These are phyloP conservation scores for Coemansia sp. DNA, from an alignment of 192 early-diverging fungal species.

Conservation along the genomic window DNA sequence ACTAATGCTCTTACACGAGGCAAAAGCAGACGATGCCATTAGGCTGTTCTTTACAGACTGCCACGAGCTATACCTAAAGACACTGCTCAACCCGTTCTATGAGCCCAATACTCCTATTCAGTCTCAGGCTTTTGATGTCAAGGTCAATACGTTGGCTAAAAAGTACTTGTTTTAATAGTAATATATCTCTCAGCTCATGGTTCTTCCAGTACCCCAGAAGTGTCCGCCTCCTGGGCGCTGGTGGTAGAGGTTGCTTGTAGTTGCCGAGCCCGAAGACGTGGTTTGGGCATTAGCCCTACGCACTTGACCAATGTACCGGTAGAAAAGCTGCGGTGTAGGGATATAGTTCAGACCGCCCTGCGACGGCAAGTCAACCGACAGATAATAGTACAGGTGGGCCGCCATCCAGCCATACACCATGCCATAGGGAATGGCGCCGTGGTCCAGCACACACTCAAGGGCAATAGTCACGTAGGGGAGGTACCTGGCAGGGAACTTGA, in stretches of 20 bases:
- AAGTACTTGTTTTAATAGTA: conserved; percentile 67
- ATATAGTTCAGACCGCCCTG: conserved; percentile 68
- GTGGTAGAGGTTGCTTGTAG: conserved; percentile 17
- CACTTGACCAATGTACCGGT: conserved; percentile 52
- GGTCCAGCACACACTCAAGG: conserved; percentile 59
- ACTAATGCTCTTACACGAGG: conserved; percentile 76
- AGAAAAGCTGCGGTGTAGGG: conserved; percentile 67
- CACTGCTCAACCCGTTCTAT: conserved; percentile 90
- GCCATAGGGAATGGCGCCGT: conserved; percentile 45
- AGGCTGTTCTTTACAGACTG: conserved; percentile 58
- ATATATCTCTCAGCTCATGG: conserved; percentile 36
- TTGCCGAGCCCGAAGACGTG: conserved; percentile 24
- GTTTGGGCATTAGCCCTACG: conserved; percentile 25
- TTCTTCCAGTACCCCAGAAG: conserved; percentile 60
- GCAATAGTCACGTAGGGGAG: conserved; percentile 76
- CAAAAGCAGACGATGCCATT: conserved; percentile 63
- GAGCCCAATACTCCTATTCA: conserved; percentile 82
- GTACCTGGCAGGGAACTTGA: conserved; percentile 73
- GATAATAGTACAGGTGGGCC: conserved; percentile 76
- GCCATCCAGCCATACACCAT: conserved; percentile 71
- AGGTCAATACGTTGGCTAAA: conserved; percentile 75
- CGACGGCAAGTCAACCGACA: conserved; percentile 68
- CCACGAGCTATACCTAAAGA: conserved; percentile 60
- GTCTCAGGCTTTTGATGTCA: conserved; percentile 77
- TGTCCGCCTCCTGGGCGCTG: conserved; percentile 53